Conservation (phyloP, 2,329 filamentous ascomycete species). For the Neurospora sp. region DNA sequence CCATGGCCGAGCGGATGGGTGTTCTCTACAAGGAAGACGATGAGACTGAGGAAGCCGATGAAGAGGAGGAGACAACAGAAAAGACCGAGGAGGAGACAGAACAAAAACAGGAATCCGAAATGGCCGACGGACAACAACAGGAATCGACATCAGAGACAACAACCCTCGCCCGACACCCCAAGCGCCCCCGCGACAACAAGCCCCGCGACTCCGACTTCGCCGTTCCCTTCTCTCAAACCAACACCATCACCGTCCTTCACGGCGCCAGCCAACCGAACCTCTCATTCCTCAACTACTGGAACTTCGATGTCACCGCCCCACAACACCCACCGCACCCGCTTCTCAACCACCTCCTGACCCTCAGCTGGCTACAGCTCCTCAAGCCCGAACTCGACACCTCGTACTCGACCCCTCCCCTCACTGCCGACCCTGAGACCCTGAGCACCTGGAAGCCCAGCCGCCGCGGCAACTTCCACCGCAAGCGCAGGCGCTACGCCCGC, state of each 20-base stretch:
- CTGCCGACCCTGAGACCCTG: conserved; percentile 50
- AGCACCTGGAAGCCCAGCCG: conserved; percentile 70
- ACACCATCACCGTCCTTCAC: conserved; percentile 74
- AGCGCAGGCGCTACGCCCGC: conserved; percentile 72
- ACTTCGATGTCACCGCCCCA: conserved; percentile 63
- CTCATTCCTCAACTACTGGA: conserved; percentile 79
- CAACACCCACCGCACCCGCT: conserved; percentile 66
- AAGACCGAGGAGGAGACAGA: conserved; percentile 3
- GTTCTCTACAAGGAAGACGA: conserved; percentile 49
- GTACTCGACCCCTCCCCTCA: conserved; percentile 57
- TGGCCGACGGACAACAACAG: conserved; percentile 9
- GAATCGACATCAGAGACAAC: conserved; percentile 3
- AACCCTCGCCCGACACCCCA: conserved; percentile 5
- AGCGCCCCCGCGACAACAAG: conserved; percentile 18
- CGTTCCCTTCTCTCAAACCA: conserved; percentile 58
- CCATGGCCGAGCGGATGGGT: conserved; percentile 82
- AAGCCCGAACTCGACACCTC: conserved; percentile 65
- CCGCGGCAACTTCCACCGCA: conserved; percentile 78
- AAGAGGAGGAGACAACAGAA: conserved; percentile 4
- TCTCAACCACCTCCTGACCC: conserved; percentile 65
- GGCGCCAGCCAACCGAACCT: conserved; percentile 81
- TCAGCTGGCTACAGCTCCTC: conserved; percentile 89
- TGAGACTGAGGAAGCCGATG: conserved; percentile 16
- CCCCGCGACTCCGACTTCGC: conserved; percentile 40
- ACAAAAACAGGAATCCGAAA: conserved; percentile 4